These are phyloP conservation scores for Aspergillus sergii DNA, from an alignment of 2,329 filamentous ascomycete species.

Conservation along the genomic window DNA sequence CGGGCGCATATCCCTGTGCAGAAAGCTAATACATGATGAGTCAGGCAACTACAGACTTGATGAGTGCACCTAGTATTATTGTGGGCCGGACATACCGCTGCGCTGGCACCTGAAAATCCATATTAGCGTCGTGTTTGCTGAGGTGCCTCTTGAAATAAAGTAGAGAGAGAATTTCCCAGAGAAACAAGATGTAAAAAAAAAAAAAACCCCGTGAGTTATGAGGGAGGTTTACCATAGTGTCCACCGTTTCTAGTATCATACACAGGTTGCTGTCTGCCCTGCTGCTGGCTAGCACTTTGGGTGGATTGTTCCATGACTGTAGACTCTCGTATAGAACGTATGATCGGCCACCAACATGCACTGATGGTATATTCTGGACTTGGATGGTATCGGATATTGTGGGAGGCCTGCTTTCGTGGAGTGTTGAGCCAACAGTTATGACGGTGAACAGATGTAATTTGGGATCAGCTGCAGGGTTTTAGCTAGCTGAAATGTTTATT, in stretches of 20 bases:
- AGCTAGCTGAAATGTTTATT: neutral
- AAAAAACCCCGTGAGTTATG: neutral
- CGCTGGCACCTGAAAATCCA: conserved; percentile 62
- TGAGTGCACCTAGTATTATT: neutral
- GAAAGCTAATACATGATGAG: conserved; percentile 64
- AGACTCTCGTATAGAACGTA: neutral
- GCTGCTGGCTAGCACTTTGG: conserved; percentile 59
- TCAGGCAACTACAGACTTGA: conserved; percentile 15
- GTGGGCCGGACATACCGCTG: conserved; percentile 56
- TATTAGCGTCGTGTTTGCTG: conserved; percentile 4
- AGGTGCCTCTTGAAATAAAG: neutral
- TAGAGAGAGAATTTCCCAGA: neutral
- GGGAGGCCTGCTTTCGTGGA: neutral
- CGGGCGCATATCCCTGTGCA: conserved; percentile 83
- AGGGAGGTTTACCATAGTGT: conserved; percentile 67
- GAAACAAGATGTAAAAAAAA: no score
- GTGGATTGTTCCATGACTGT: conserved; percentile 59
- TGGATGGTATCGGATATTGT: neutral
- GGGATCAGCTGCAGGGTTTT: neutral
- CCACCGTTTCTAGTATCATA: conserved; percentile 75
- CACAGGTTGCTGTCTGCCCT: conserved; percentile 63
- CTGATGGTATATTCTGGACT: neutral
- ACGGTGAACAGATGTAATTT: neutral
- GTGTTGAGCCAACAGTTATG: neutral
- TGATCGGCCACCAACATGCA: neutral